Conservation (phyloP, 177 flowering plant species). For the Vitis hybrid region DNA sequence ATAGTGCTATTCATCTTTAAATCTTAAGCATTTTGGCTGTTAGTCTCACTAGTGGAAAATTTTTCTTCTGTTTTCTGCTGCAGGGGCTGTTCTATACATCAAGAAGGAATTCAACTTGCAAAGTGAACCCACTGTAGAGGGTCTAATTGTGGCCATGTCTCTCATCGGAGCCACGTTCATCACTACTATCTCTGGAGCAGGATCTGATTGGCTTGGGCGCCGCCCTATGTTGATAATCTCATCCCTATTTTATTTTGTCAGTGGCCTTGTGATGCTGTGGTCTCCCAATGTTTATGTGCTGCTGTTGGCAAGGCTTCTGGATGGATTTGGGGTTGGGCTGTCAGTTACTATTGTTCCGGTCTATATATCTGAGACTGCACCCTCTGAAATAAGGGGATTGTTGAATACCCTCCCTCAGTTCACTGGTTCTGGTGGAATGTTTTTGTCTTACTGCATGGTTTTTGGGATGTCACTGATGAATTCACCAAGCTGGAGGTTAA, state of each 20-base stretch:
- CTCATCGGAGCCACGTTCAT: conserved; percentile 46
- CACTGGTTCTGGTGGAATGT: conserved; percentile 47
- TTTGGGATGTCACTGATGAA: conserved; percentile 39
- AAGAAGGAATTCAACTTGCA: conserved; percentile 40
- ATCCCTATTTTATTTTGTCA: conserved; percentile 33
- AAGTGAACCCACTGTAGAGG: conserved; percentile 36
- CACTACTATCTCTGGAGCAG: conserved; percentile 41
- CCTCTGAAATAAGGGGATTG: conserved; percentile 44
- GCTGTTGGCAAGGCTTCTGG: conserved; percentile 40
- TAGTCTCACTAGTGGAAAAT: no score
- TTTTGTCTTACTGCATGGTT: conserved; percentile 44
- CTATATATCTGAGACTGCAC: conserved; percentile 47
- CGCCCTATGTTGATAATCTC: conserved; percentile 41
- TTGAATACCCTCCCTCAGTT: conserved; percentile 49
- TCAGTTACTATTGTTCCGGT: conserved; percentile 42
- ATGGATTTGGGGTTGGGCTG: conserved; percentile 47
- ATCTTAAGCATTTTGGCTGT: no score
- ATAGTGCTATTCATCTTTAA: no score
- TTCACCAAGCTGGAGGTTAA: conserved; percentile 43
- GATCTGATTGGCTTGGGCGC: conserved; percentile 39
- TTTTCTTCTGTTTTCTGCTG: not conserved
- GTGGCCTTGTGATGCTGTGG: conserved; percentile 45
- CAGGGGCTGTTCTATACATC: conserved; percentile 48
- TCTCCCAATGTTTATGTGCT: conserved; percentile 45
- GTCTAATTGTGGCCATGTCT: conserved; percentile 51